Base-by-base conservation (phyloP, 371 early-diverging fungal species). In the Chytridium lagenaria region DNA sequence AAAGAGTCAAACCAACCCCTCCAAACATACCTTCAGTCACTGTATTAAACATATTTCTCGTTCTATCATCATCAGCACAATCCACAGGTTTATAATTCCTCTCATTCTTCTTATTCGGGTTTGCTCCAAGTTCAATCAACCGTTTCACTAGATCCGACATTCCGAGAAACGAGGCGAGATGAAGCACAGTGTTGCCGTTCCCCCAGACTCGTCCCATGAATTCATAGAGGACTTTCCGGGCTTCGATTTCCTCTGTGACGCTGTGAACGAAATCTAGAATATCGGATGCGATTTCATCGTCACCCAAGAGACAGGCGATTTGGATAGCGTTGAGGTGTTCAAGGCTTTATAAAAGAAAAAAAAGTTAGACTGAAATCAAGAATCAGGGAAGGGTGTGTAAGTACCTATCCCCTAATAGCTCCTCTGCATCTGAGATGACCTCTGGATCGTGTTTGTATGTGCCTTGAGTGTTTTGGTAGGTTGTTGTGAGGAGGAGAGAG, bases 121-220 rank as follows among this genome's bases (percentile, higher is more conserved):
- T 77, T 7, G 90, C 91, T 0, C 91, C 91, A 0, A 90, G 72
- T 38, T 88, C 88, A 10, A 91, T 65, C 36, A 91, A 52, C 10
- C 84, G 39, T 70, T 88, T 86, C 23, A 91, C 90, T 50, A 92
- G 77, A 36, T 85, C 85, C 1, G 84, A 78, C 87, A 91, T 89
- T 1, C 91, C 90, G 68, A 88, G 71, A 70, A 90, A 92, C n/a
- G 85, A 81, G 1, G 93, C 93, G 61, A 92, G 67, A 71, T 92
- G 92, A 38, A 92, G 78, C 1, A 87, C 84, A 0, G 91, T 89
- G 76, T 92, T 91, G 15, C 91, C 90, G 73, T 87, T 77, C 22
- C 87, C 87, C 89, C 90, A 92, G 36, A 90, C 78, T 70, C 87
- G 85, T 65, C 88, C 86, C 81, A 92, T 83, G 76, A 91, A 91